These are phyloP conservation scores for Jacaranda mimosifolia DNA, from an alignment of 257 asterid genomes.

Conservation along the genomic window DNA sequence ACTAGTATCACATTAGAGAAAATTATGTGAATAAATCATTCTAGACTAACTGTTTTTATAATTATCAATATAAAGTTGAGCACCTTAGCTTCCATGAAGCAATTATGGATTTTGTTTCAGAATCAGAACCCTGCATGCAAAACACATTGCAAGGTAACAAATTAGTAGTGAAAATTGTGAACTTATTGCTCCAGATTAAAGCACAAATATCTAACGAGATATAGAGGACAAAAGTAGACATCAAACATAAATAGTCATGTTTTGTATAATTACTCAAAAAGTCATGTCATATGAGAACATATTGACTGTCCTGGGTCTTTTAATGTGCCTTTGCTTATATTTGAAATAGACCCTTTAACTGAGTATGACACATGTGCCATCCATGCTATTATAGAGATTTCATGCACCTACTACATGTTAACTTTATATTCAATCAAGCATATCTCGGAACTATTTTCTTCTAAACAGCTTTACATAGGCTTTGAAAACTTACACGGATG, in stretches of 20 bases:
- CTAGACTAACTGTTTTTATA: neutral
- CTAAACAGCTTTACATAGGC: too few relatives aligned
- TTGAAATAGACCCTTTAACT: too few relatives aligned
- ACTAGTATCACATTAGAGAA: neutral
- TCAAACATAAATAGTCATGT: too few relatives aligned
- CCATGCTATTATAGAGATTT: too few relatives aligned
- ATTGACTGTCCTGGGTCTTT: too few relatives aligned
- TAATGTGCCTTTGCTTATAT: neutral
- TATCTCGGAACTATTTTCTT: too few relatives aligned
- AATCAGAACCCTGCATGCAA: slow-evolving; percentile 56
- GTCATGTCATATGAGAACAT: neutral
- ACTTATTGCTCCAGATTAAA: neutral
- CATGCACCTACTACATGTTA: too few relatives aligned
- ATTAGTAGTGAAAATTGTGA: neutral
- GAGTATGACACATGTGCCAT: too few relatives aligned
- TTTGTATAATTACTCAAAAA: neutral
- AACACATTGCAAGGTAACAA: slow-evolving; percentile 15
- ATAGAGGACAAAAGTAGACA: too few relatives aligned
- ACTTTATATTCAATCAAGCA: too few relatives aligned
- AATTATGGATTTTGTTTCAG: slow-evolving; percentile 46
- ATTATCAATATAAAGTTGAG: slow-evolving; percentile 17
- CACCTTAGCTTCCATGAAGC: slow-evolving; percentile 89
- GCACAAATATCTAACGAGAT: neutral
- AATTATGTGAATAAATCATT: neutral
- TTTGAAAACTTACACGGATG: too few relatives aligned